Percentiles rank a stretch among this genome's conserved stretches.
These are phyloP conservation scores for Cicer cuneatum DNA, from an alignment of 306 rosid species.

Conservation along the genomic window DNA sequence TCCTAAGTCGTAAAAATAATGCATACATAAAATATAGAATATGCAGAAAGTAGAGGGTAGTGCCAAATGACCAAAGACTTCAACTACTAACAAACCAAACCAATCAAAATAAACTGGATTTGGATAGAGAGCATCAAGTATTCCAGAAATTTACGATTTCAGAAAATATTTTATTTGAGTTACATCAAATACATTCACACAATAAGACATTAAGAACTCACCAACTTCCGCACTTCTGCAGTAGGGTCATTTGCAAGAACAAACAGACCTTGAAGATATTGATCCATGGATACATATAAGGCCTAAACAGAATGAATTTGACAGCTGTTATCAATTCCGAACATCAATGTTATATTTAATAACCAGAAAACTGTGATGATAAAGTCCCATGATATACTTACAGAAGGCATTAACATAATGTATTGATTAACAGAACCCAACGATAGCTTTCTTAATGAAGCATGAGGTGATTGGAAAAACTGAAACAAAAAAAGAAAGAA, in stretches of 20 bases:
- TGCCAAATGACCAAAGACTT: conserved; percentile 32
- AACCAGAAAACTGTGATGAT: conserved; percentile 35
- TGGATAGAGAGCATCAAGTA: conserved; percentile 25
- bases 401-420: conserved; percentile 97
- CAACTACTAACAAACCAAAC: conserved; percentile 36
- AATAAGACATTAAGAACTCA: conserved; percentile 47
- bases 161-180: conserved; percentile 17
- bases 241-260: conserved; percentile 78
- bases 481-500: conserved; percentile 43
- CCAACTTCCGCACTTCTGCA: conserved; percentile 94
- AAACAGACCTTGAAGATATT: conserved; percentile 95
- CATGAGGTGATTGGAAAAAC: conserved; percentile 94
- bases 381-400: conserved; percentile 54
- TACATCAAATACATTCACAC: conserved; percentile 31
- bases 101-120: conserved; percentile 27
- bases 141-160: conserved; percentile 23
- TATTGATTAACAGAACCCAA: conserved; percentile 95
- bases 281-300: conserved; percentile 76
- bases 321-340: conserved; percentile 38
- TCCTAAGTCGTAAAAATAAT: conserved; percentile 14
- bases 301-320: conserved; percentile 60
- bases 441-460: conserved; percentile 83
- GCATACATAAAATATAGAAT: conserved; percentile 11
- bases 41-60: conserved; percentile 1
- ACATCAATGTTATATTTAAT: conserved; percentile 34